These are phyloP conservation scores for Acanthamoeba triangularis DNA, from an alignment of 208 protist genomes.

Conservation along the genomic window DNA sequence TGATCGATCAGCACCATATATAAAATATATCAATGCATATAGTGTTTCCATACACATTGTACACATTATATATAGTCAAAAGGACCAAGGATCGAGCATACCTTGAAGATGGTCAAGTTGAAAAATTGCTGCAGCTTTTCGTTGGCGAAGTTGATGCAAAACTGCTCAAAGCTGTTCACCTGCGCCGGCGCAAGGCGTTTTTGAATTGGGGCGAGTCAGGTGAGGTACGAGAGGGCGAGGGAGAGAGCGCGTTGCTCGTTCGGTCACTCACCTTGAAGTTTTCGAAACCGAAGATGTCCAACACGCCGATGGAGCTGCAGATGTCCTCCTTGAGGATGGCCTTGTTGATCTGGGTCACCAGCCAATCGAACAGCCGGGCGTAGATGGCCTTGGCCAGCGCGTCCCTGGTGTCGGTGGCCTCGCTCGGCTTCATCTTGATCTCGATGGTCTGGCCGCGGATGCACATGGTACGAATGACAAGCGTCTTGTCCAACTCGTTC, in stretches of 20 bases:
- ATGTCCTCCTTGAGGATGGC: constrained; percentile 80
- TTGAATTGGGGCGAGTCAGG: neutral
- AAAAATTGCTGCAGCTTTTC: constrained; percentile 93
- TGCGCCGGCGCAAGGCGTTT: neutral
- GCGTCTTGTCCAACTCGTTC: constrained; percentile 28
- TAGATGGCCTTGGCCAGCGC: constrained; percentile 88
- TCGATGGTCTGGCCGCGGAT: constrained; percentile 47
- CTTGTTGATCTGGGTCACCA: constrained; percentile 93
- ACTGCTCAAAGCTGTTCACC: constrained; percentile 92
- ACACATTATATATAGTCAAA: too few relatives aligned
- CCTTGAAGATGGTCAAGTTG: constrained; percentile 92
- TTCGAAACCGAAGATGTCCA: constrained; percentile 97
- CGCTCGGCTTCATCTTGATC: constrained; percentile 72
- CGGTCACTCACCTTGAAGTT: constrained; percentile 89
- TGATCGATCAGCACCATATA: too few relatives aligned
- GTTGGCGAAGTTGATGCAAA: constrained; percentile 94
- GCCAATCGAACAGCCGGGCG: constrained; percentile 76
- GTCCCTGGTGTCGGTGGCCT: constrained; percentile 88
- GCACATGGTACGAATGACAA: constrained; percentile 42
- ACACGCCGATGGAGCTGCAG: constrained; percentile 88
- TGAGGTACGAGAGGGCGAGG: neutral
- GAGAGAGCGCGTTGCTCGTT: neutral
- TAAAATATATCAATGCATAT: too few relatives aligned
- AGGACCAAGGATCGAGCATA: constrained; percentile 41
- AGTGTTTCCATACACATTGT: too few relatives aligned